Evolutionary conservation across 1,139 yeast genomes (phyloP).

Genomic region (Geotrichum phurueaensis): DNA sequence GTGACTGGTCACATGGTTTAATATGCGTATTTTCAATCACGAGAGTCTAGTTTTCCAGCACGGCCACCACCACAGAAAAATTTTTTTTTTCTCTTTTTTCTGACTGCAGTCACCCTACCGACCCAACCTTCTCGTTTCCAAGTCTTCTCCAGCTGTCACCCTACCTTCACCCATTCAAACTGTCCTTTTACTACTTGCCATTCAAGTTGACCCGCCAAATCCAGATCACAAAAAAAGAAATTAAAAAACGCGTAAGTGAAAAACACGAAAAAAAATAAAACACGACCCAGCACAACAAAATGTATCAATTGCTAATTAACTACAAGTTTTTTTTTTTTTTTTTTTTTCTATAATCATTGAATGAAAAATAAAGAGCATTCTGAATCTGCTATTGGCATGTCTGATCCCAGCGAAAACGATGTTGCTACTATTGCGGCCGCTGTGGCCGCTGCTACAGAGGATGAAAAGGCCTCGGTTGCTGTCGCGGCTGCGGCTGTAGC

Average conservation of each 20-base stretch:
- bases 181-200: neutral
- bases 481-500: constrained; percentile 9
- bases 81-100: neutral
- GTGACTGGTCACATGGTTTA: neutral
- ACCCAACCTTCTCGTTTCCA: neutral
- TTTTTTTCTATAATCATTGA: neutral
- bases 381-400: neutral
- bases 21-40: neutral
- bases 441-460: constrained; percentile 9
- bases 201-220: constrained; percentile 6
- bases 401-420: constrained; percentile 3
- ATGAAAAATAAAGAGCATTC: neutral
- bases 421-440: constrained; percentile 14
- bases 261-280: neutral
- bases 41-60: neutral
- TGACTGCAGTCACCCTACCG: constrained; percentile 3
- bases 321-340: neutral
- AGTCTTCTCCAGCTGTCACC: constrained; percentile 2
- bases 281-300: neutral
- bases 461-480: neutral
- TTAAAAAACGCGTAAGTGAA: neutral
- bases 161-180: constrained; percentile 1
- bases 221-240: neutral
- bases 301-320: neutral
- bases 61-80: neutral